A percentile compares a stretch with the other conserved stretches of the same genome.
phyloP scores from a whole-genome alignment of 2,329 filamentous ascomycete species.

The Fusarium chaquense region DNA sequence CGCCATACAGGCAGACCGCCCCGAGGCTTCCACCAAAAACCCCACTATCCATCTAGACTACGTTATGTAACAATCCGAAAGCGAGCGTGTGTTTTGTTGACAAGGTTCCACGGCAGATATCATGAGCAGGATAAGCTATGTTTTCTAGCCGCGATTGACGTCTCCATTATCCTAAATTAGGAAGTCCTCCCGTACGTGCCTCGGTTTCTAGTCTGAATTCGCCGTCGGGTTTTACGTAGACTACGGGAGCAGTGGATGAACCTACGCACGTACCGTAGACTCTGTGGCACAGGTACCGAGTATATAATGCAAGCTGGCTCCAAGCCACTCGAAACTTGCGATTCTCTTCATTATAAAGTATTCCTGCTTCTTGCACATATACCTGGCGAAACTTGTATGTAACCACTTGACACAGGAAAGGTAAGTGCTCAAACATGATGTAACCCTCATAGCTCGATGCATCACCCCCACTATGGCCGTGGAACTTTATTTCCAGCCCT shows the following conservation, averaged over 20 bases:
- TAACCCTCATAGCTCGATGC: slow-evolving; percentile 1
- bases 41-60: slow-evolving; percentile 8
- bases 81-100: slow-evolving; percentile 15
- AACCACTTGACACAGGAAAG: slow-evolving; percentile 2
- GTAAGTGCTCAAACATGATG: slow-evolving; percentile 24
- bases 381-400: neutral
- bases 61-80: slow-evolving; percentile 26
- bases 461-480: slow-evolving; percentile 1
- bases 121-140: slow-evolving; percentile 1
- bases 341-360: neutral
- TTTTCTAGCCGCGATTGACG: slow-evolving; percentile 15
- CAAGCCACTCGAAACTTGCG: neutral
- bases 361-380: neutral
- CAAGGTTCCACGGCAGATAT: slow-evolving; percentile 22
- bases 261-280: neutral
- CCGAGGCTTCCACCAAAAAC: slow-evolving; percentile 12
- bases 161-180: slow-evolving; percentile 27
- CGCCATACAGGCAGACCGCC: slow-evolving; percentile 18
- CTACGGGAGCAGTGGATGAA: neutral
- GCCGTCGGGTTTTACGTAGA: slow-evolving; percentile 6
- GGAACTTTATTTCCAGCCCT: slow-evolving; percentile 7
- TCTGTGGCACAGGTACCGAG: neutral
- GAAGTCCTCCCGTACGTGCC: slow-evolving; percentile 36
- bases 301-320: slow-evolving; percentile 12
- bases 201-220: slow-evolving; percentile 23